phyloP scores from a whole-genome alignment of 78 protist genomes.

The Bodo saltans region DNA sequence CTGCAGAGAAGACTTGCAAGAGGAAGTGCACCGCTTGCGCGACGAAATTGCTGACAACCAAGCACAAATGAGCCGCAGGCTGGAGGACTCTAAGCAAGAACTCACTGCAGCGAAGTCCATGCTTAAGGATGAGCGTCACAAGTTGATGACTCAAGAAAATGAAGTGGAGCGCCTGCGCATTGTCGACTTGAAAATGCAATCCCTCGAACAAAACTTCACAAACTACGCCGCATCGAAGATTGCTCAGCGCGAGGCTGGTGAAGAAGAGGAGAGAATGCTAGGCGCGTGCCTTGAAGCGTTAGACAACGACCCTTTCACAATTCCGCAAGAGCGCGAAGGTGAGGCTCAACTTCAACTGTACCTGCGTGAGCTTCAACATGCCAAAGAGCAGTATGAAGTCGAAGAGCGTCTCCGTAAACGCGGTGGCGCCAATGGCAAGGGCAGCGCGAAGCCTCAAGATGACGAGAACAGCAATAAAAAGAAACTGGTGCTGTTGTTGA shows the following conservation, averaged over 20 bases:
- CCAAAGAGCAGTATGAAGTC: not conserved
- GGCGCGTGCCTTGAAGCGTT: not conserved
- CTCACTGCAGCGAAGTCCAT: not conserved
- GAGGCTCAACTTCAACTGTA: not conserved
- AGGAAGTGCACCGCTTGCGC: not conserved
- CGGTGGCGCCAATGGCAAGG: too few relatives aligned
- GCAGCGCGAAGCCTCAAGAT: not conserved
- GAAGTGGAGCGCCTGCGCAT: not conserved
- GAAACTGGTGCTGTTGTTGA: not conserved
- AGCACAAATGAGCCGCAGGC: too few relatives aligned
- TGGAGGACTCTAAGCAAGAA: too few relatives aligned
- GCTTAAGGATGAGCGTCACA: not conserved
- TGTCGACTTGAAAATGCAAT: not conserved
- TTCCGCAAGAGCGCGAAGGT: not conserved
- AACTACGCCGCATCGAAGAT: not conserved
- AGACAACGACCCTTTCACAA: not conserved
- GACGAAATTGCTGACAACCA: not conserved
- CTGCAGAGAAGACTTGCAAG: too few relatives aligned
- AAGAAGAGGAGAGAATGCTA: not conserved
- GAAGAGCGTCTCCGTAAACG: not conserved
- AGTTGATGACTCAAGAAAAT: not conserved
- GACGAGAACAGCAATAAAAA: not conserved
- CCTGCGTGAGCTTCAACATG: not conserved
- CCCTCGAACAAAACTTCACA: not conserved
- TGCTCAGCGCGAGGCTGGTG: not conserved